A percentile compares a stretch with the other conserved stretches of the same genome.
Evolutionary conservation across 495 filamentous ascomycete genomes (phyloP).

Genomic region (Hypomontagnella submonticulosa): DNA sequence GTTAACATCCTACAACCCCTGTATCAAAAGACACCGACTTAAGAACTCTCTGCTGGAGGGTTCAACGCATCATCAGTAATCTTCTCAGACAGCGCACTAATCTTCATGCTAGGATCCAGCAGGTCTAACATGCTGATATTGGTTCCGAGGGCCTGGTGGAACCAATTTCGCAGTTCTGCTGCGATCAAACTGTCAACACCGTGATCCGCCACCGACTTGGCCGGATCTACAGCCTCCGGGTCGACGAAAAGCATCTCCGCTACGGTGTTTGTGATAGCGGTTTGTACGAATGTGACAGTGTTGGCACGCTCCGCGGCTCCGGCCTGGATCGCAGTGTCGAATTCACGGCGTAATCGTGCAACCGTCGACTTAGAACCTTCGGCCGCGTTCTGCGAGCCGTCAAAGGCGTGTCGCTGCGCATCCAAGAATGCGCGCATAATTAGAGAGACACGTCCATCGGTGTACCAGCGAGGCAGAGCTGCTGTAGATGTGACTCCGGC

Average conservation of each 20-base stretch:
- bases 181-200: conserved; percentile 54
- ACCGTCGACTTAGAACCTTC: not conserved
- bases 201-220: conserved; percentile 40
- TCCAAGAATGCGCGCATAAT: conserved; percentile 6
- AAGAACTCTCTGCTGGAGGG: too few species aligned
- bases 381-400: not conserved
- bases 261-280: conserved; percentile 27
- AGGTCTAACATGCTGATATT: conserved; percentile 43
- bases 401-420: not conserved
- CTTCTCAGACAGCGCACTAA: not conserved
- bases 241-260: conserved; percentile 46
- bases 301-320: not conserved
- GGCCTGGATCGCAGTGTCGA: not conserved
- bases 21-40: too few species aligned
- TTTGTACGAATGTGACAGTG: not conserved
- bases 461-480: conserved; percentile 1
- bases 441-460: not conserved
- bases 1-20: not conserved
- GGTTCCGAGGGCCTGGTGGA: conserved; percentile 10
- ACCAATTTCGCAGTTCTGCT: conserved; percentile 52
- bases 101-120: not conserved
- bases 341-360: not conserved
- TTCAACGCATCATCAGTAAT: conserved; percentile 1
- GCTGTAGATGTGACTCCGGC: not conserved
- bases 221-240: conserved; percentile 28